Evolutionary conservation across 306 rosid species (phyloP).

Genomic region (Astragalus glycyphyllos): DNA sequence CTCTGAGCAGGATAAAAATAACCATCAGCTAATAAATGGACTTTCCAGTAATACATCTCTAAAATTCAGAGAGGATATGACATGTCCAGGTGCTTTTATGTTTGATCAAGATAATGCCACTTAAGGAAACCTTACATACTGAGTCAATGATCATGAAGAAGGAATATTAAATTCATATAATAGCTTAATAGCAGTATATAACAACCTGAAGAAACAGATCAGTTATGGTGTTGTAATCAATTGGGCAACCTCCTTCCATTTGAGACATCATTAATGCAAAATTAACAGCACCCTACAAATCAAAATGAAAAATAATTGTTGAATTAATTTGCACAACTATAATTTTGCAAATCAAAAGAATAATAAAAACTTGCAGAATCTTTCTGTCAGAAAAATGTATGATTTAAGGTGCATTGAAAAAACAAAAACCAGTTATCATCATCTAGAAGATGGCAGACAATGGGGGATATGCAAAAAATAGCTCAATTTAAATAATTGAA

Average conservation of each 20-base stretch:
- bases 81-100: neutral
- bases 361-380: neutral
- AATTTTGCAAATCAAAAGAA: slow-evolving; percentile 47
- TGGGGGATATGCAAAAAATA: slow-evolving; percentile 28
- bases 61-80: slow-evolving; percentile 7
- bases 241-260: slow-evolving; percentile 99
- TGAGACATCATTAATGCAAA: slow-evolving; percentile 99
- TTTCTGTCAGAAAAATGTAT: slow-evolving; percentile 26
- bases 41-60: slow-evolving; percentile 29
- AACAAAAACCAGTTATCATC: slow-evolving; percentile 27
- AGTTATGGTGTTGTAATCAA: slow-evolving; percentile 97
- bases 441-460: slow-evolving; percentile 21
- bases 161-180: slow-evolving; percentile 22
- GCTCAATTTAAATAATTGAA: slow-evolving; percentile 5
- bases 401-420: slow-evolving; percentile 9
- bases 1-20: slow-evolving; percentile 59
- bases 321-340: neutral
- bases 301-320: slow-evolving; percentile 34
- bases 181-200: slow-evolving; percentile 32
- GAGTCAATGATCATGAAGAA: neutral
- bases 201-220: slow-evolving; percentile 98
- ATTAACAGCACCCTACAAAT: slow-evolving; percentile 94
- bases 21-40: slow-evolving; percentile 39
- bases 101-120: slow-evolving; percentile 24
- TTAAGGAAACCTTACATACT: slow-evolving; percentile 8